Conservation (phyloP, 2,329 filamentous ascomycete genomes). For the Lachnellula hyalina region DNA sequence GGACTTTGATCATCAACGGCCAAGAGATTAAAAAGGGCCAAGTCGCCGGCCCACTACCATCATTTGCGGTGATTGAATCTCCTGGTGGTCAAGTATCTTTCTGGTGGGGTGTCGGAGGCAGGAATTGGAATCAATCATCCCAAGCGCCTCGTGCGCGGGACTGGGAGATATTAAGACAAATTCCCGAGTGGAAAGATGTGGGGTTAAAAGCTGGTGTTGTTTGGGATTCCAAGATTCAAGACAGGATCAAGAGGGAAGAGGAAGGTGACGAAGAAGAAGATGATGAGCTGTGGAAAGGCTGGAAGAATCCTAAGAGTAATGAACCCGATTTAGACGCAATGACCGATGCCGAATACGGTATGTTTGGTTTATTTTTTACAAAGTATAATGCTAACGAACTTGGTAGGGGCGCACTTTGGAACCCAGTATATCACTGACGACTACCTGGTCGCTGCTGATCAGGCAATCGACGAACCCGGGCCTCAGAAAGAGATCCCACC, state of each 20-base stretch:
- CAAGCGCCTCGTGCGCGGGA: background rate
- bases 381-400: background rate
- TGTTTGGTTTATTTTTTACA: background rate
- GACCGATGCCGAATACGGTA: background rate
- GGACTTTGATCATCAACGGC: slow-evolving; percentile 25
- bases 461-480: background rate
- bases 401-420: background rate
- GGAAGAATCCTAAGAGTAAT: slow-evolving; percentile 7
- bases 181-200: slow-evolving; percentile 10
- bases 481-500: background rate
- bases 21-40: slow-evolving; percentile 21
- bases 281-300: slow-evolving; percentile 16
- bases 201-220: slow-evolving; percentile 17
- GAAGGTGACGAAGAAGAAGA: slow-evolving; percentile 14
- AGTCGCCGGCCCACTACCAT: slow-evolving; percentile 28
- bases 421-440: background rate
- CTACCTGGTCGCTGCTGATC: background rate
- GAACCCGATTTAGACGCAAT: background rate
- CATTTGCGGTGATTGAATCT: slow-evolving; percentile 27
- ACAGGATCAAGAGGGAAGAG: slow-evolving; percentile 19
- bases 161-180: slow-evolving; percentile 18
- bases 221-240: slow-evolving; percentile 22
- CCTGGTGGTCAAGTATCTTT: slow-evolving; percentile 25
- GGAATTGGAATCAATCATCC: slow-evolving; percentile 7
- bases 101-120: slow-evolving; percentile 24